Evolutionary conservation across 2,329 filamentous ascomycete species (phyloP).

Genomic region (Trichoderma gracile): DNA sequence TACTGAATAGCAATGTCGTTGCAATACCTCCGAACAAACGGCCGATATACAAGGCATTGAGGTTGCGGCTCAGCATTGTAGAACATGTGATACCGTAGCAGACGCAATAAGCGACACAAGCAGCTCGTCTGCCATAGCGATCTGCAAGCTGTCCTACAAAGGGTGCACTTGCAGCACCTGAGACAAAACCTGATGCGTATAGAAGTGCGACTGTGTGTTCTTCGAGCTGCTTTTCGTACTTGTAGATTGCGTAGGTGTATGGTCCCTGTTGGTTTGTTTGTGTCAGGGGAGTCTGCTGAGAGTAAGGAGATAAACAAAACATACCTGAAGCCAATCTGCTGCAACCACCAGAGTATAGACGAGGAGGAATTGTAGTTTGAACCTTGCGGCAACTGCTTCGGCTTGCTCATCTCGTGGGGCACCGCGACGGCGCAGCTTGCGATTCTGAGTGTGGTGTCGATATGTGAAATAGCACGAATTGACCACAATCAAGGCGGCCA

Average conservation of each 20-base stretch:
- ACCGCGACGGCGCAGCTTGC: not conserved
- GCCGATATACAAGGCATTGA: conserved; percentile 52
- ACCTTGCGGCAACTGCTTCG: conserved; percentile 6
- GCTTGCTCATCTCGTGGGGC: not conserved
- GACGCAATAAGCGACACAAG: conserved; percentile 56
- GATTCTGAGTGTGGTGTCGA: conserved; percentile 27
- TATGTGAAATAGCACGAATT: conserved; percentile 33
- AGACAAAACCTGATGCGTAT: conserved; percentile 51
- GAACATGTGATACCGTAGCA: conserved; percentile 55
- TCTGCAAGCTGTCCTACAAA: conserved; percentile 44
- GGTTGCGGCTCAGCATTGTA: conserved; percentile 48
- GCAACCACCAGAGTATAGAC: conserved; percentile 38
- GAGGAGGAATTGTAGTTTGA: conserved; percentile 23
- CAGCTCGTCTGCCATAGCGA: conserved; percentile 50
- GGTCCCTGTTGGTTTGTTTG: conserved; percentile 39
- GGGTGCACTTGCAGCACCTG: conserved; percentile 48
- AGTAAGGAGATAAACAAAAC: not conserved
- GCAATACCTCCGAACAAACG: conserved; percentile 57
- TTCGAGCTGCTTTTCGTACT: conserved; percentile 49
- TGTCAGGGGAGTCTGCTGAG: not conserved
- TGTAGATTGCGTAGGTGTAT: conserved; percentile 55
- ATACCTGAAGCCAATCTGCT: conserved; percentile 40
- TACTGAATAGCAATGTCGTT: conserved; percentile 58
- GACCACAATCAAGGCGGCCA: conserved; percentile 2
- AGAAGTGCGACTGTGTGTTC: conserved; percentile 48